Evolutionary conservation across 2,329 filamentous ascomycete genomes (phyloP), one percentile per base, ranked within the genome.

Genomic region (Eutypa lata): DNA sequence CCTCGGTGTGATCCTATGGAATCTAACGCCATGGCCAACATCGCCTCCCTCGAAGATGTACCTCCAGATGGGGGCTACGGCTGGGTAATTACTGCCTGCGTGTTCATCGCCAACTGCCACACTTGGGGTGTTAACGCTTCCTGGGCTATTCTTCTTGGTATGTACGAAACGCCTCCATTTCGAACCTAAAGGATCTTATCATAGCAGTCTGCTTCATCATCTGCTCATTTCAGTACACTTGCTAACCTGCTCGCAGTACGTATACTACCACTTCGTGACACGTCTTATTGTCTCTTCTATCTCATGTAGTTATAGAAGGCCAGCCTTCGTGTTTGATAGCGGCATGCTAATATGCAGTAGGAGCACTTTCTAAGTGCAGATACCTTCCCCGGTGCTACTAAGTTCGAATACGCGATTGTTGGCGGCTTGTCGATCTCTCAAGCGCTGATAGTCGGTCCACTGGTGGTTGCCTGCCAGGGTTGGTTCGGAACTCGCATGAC

Each of bases 61-160:
- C 35, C 35, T 1, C 82, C 82, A 0, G 75, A 86, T 62, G 84
- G 84, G 42, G 84, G 84, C 14, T 87, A 86, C 57, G 76, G 74
- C 28, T 77, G 74, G 75, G 66, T 76, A 2, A 73, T 71, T 55
- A 70, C 70, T 3, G 61, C 62, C 13, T 69, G 68, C 52, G 68
- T 71, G 18, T 66, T 67, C 31, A 45, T 69, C 10, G 60, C 73
- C 51, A 72, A 73, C 45, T 66, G 59, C 2, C 68, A 72, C 53
- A 72, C 72, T 0, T 74, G 72, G 72, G 72, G 72, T 7, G 65
- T 80, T 40, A 68, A 65, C 47, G 44, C 51, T 49, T 73, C 74
- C 57, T 53, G 68, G 57, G 10, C 7, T 11, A 26, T 43, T 11
- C 14, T 43, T 2, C 18, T 43, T 3, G 26, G 26, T 31, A 31